A percentile compares a stretch with the other conserved stretches of the same genome.
Evolutionary conservation across 1,139 yeast genomes (phyloP).

Genomic region (Arxiozyma telluris): DNA sequence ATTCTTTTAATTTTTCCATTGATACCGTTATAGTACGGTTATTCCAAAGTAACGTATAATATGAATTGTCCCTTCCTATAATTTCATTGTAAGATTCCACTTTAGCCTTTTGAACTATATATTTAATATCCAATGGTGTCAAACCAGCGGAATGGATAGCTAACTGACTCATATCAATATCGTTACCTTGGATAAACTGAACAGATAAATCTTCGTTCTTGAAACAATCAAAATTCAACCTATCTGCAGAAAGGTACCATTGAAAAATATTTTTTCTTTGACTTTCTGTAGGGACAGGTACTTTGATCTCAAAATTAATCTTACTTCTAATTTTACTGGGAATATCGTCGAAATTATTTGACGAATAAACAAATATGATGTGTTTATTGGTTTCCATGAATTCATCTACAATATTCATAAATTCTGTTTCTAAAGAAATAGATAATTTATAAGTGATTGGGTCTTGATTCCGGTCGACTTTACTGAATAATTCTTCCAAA

Average conservation of each 20-base stretch:
- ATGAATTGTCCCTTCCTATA: constrained; percentile 21
- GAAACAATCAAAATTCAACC: constrained; percentile 10
- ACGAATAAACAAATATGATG: constrained; percentile 57
- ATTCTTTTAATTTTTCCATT: constrained; percentile 58
- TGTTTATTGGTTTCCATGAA: constrained; percentile 36
- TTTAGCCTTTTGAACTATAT: constrained; percentile 63
- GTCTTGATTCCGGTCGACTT: constrained; percentile 56
- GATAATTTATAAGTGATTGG: constrained; percentile 32
- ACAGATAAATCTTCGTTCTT: not conserved
- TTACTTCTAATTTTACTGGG: constrained; percentile 58
- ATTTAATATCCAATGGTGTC: constrained; percentile 71
- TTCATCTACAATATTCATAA: constrained; percentile 52
- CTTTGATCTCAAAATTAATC: constrained; percentile 67
- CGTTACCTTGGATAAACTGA: constrained; percentile 34
- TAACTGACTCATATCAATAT: constrained; percentile 49
- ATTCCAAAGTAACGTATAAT: constrained; percentile 23
- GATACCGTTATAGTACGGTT: constrained; percentile 43
- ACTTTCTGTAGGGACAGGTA: constrained; percentile 68
- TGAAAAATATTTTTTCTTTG: constrained; percentile 62
- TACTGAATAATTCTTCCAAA: constrained; percentile 62
- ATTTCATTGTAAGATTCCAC: constrained; percentile 37
- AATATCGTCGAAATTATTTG: constrained; percentile 61
- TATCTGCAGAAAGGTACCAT: constrained; percentile 33
- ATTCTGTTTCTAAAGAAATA: constrained; percentile 48
- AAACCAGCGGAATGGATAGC: constrained; percentile 90